Evolutionary conservation across 2,329 filamentous ascomycete genomes (phyloP), one percentile per base, ranked within the genome.

Genomic region (Zasmidium citrigriseum): DNA sequence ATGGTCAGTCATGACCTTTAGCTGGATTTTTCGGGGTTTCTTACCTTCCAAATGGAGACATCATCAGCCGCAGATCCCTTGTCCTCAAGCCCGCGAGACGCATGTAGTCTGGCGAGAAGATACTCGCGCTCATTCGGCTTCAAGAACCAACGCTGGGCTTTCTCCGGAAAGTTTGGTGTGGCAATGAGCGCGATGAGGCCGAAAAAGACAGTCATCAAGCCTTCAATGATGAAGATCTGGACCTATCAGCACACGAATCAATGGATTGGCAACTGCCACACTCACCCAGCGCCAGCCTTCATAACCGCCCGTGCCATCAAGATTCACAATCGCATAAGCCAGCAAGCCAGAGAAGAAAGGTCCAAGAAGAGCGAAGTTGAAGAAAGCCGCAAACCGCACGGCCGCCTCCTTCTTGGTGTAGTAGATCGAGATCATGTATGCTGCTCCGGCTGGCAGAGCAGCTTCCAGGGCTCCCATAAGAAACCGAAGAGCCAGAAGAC

Each of bases 351-450:
- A 54, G 46, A 58, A 58, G 29, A 58, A 58, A n/a, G 56, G 56
- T 23, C 56, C 56, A 5, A 53, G 23, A 1, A 58, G 46, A 4
- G 56, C 56, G 21, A 58, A 58, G 21, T 58, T 58, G 46, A 58
- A 58, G 51, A 58, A 58, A 1, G 51, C 50, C 24, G 56, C 56
- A 54, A 58, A 58, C 16, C 56, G 20, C n/a, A 58, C 46, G 4
- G 63, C 61, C 41, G 68, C 57, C 61, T 83, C 81, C 20, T 76
- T 73, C 57, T 78, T 78, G 1, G 79, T 83, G 62, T 82, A 82
- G 56, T 63, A 61, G 34, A 61, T 61, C 5, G 46, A 54, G 52
- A 59, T 59, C 52, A 59, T 59, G 46, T 59, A 59, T 14, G 47
- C 23, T 4, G 52, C 58, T 24, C 58, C 58, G 45, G 58, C 54